Evolutionary conservation across 495 filamentous ascomycete genomes (phyloP), one percentile per base, ranked within the genome.

Genomic region (Sordaria brevicollis): DNA sequence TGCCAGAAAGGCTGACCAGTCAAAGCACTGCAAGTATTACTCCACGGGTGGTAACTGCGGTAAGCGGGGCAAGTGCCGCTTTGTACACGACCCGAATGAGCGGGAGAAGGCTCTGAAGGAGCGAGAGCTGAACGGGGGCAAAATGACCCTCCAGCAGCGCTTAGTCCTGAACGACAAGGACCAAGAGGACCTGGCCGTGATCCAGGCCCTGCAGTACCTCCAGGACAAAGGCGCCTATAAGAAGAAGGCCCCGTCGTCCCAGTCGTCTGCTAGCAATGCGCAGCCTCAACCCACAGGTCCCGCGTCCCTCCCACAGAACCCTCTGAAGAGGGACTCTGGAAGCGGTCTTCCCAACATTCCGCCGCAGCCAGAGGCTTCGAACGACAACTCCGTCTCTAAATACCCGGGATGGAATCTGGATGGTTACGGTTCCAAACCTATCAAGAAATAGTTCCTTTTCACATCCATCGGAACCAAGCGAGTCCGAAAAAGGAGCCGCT

Each of bases 51-150:
- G 86, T n/a, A 86, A 79, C 25, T 88, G 86, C 71, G 86, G 86
- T 29, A 88, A 88, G 83, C 85, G 86, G 83, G 85, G 84, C 83
- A 88, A 88, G 84, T 88, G 86, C 81, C 86, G 86, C 76, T 88
- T 88, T 75, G 84, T 87, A 65, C 86, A 88, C 73, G 86, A 88
- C 71, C 78, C 81, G 5, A 79, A 80, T 19, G 82, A 86, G 67
- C 81, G 86, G 25, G 84, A 84, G 69, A 83, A 83, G 65, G 85
- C 86, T 29, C 75, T 87, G 35, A 81, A 77, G 66, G 85, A 86
- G 72, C 79, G 84, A 33, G 85, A 83, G 66, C 74, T 77, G 69
- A 87, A 87, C 73, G 83, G 83, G 31, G 86, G 86, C 35, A 83
- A 82, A 38, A 83, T 86, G 80, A 87, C 86, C 0, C 80, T 88